Percentiles rank a stretch among this genome's conserved stretches.
These are phyloP conservation scores for Alliaria petiolata DNA, from an alignment of 345 rosid genomes.

Conservation along the genomic window DNA sequence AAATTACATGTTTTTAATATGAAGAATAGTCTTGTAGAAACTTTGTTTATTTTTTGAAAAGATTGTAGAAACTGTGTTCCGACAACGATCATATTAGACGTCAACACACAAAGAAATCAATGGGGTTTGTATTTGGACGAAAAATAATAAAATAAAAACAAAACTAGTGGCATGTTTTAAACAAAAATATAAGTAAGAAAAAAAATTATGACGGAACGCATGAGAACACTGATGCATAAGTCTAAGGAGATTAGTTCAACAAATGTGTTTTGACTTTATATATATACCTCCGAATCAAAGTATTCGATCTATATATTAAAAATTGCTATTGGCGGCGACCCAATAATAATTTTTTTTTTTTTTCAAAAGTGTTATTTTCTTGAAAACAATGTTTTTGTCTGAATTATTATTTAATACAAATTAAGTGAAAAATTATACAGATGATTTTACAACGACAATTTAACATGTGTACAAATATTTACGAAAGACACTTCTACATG, in stretches of 20 bases:
- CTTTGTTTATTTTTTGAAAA: no score
- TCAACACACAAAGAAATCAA: background rate
- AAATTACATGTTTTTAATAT: no score
- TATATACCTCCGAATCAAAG: background rate
- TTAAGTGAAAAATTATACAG: no score
- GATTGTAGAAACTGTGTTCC: no score
- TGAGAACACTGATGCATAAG: constrained; percentile 19
- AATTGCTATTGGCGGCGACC: background rate
- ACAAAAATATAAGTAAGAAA: background rate
- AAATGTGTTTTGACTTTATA: constrained; percentile 15
- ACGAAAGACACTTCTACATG: no score
- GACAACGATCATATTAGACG: background rate
- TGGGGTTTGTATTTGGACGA: background rate
- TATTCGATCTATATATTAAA: background rate
- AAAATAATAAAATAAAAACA: background rate
- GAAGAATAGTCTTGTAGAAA: no score
- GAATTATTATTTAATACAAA: no score
- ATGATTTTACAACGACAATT: no score
- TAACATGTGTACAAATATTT: no score
- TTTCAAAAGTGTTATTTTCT: background rate
- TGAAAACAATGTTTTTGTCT: no score
- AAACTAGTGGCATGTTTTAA: background rate
- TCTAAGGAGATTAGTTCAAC: constrained; percentile 27
- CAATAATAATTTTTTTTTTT: background rate
- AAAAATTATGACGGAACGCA: constrained; percentile 17